Conservation (phyloP, 352 stramenopile genomes). For the Thalassiosira mediterranea region DNA sequence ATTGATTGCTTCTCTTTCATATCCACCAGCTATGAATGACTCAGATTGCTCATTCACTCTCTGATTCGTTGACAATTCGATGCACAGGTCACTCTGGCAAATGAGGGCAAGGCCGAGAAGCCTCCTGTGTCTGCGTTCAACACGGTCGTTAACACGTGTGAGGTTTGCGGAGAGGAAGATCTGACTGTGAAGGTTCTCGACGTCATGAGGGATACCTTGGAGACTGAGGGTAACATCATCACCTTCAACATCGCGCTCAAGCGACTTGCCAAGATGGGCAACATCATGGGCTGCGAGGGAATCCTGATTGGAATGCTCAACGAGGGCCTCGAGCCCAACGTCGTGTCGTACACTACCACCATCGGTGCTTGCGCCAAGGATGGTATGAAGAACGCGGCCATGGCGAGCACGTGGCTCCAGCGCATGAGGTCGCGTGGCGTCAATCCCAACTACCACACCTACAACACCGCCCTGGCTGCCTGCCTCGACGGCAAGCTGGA, state of each 20-base stretch:
- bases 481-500: conserved; percentile 79
- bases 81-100: conserved; percentile 51
- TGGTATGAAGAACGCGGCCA: conserved; percentile 63
- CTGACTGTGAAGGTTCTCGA: conserved; percentile 79
- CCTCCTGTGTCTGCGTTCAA: conserved; percentile 80
- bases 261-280: conserved; percentile 78
- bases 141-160: conserved; percentile 81
- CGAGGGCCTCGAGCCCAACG: conserved; percentile 72
- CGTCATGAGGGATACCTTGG: conserved; percentile 76
- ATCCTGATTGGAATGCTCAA: conserved; percentile 84
- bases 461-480: conserved; percentile 79
- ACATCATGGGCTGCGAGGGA: conserved; percentile 69
- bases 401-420: conserved; percentile 76
- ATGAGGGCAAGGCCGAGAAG: conserved; percentile 70
- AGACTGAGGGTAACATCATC: conserved; percentile 83
- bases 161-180: conserved; percentile 83
- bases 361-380: conserved; percentile 74
- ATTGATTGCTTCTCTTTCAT: too few species aligned
- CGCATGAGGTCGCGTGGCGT: conserved; percentile 76
- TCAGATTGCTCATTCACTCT: too few species aligned
- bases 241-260: conserved; percentile 86
- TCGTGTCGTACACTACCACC: conserved; percentile 83
- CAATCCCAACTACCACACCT: conserved; percentile 79
- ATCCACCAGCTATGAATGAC: too few species aligned
- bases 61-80: too few species aligned